Evolutionary conservation across 2,329 filamentous ascomycete genomes (phyloP).

Genomic region (Cladophialophora psammophila): DNA sequence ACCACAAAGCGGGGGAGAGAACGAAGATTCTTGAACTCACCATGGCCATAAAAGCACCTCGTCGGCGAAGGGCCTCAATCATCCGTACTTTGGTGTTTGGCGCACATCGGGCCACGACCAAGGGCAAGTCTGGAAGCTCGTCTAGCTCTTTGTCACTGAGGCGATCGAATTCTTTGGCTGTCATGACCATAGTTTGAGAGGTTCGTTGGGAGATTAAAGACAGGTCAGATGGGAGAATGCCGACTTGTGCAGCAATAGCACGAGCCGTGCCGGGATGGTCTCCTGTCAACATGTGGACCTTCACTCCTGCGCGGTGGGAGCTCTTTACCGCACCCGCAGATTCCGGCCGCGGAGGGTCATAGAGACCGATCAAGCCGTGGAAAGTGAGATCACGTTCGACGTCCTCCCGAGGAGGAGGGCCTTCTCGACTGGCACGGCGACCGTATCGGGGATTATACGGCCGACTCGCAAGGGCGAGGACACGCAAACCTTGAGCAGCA

Average conservation of each 20-base stretch:
- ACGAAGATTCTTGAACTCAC: constrained; percentile 10
- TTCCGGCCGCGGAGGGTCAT: constrained; percentile 80
- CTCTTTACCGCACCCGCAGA: constrained; percentile 72
- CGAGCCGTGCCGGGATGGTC: constrained; percentile 77
- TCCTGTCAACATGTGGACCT: constrained; percentile 79
- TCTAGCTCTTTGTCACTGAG: constrained; percentile 74
- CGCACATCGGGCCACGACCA: constrained; percentile 66
- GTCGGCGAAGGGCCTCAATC: constrained; percentile 69
- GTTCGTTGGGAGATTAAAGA: constrained; percentile 66
- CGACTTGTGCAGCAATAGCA: constrained; percentile 79
- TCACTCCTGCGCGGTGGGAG: constrained; percentile 73
- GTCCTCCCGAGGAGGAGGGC: constrained; percentile 56
- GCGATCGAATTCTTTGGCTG: constrained; percentile 76
- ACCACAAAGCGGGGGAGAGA: not conserved
- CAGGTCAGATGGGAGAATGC: constrained; percentile 70
- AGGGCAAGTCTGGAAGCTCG: constrained; percentile 57
- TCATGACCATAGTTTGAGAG: constrained; percentile 70
- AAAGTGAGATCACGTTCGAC: constrained; percentile 74
- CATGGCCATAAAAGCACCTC: constrained; percentile 81
- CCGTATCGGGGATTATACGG: constrained; percentile 52
- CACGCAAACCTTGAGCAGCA: constrained; percentile 71
- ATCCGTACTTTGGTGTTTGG: constrained; percentile 79
- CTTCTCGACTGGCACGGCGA: constrained; percentile 32
- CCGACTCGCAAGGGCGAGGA: constrained; percentile 70
- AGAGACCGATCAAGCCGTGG: constrained; percentile 78